Evolutionary conservation across 2,329 filamentous ascomycete species (phyloP).

Genomic region (Paraphoma sp.): DNA sequence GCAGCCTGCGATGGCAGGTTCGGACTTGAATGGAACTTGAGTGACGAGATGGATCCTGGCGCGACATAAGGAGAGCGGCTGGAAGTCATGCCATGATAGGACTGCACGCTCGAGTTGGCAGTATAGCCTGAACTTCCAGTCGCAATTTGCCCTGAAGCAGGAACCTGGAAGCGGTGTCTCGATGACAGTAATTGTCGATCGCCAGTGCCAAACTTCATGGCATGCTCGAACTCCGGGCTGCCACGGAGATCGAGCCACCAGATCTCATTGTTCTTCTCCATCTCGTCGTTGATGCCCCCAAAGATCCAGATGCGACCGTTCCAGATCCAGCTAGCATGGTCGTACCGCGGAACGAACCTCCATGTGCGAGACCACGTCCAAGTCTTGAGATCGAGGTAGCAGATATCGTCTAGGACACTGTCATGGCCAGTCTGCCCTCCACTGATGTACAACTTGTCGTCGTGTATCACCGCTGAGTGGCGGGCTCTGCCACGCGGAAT

Average conservation of each 20-base stretch:
- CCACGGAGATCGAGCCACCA: conserved; percentile 98
- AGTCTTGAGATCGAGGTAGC: conserved; percentile 94
- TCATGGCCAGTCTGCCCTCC: conserved; percentile 95
- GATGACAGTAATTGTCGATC: conserved; percentile 48
- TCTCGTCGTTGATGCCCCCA: conserved; percentile 90
- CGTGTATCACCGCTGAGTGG: conserved; percentile 91
- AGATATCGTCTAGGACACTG: conserved; percentile 94
- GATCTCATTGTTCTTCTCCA: conserved; percentile 95
- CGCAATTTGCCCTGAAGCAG: conserved; percentile 39
- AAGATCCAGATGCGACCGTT: conserved; percentile 95
- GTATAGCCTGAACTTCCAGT: conserved; percentile 66
- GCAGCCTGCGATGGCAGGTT: conserved; percentile 87
- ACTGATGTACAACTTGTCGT: conserved; percentile 95
- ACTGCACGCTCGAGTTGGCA: conserved; percentile 72
- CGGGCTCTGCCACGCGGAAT: conserved; percentile 89
- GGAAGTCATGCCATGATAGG: conserved; percentile 53
- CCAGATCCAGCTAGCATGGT: conserved; percentile 94
- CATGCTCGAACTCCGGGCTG: conserved; percentile 80
- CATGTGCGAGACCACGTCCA: conserved; percentile 97
- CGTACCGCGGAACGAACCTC: conserved; percentile 93
- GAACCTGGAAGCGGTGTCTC: conserved; percentile 38
- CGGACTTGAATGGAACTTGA: conserved; percentile 87
- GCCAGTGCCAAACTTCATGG: conserved; percentile 64
- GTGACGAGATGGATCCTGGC: conserved; percentile 85
- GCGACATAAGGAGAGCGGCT: conserved; percentile 60